Evolutionary conservation across 192 early-diverging fungal genomes (phyloP).

Genomic region (Jimgerdemannia lactiflua): DNA sequence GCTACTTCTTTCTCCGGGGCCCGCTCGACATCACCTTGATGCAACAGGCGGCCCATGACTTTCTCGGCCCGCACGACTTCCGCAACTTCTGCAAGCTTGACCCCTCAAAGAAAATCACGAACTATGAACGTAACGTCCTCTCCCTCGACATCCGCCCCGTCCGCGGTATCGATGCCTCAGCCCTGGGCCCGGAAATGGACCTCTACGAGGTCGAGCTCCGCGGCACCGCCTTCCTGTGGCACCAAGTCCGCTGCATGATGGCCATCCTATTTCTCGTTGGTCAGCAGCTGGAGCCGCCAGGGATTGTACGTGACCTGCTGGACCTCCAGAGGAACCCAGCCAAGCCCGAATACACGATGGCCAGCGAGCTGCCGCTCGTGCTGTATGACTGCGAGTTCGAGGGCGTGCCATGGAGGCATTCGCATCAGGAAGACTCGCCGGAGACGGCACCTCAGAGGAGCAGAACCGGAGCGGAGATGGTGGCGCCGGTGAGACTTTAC

Average conservation of each 20-base stretch:
- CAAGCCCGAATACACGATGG: conserved; percentile 92
- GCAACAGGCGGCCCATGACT: conserved; percentile 65
- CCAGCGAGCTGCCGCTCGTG: conserved; percentile 84
- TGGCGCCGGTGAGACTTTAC: conserved; percentile 32
- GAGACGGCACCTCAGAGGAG: conserved; percentile 13
- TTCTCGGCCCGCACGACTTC: conserved; percentile 87
- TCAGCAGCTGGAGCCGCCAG: conserved; percentile 70
- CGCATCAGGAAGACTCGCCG: conserved; percentile 23
- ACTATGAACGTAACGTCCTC: conserved; percentile 74
- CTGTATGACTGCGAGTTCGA: conserved; percentile 83
- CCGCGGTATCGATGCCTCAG: conserved; percentile 14
- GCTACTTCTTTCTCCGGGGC: conserved; percentile 82
- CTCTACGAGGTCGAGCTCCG: conserved; percentile 74
- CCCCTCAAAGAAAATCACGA: conserved; percentile 74
- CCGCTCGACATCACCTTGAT: conserved; percentile 73
- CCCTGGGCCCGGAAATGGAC: conserved; percentile 10
- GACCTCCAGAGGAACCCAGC: conserved; percentile 62
- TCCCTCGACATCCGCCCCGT: conserved; percentile 59
- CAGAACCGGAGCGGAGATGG: conserved; percentile 21
- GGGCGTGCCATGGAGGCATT: conserved; percentile 58
- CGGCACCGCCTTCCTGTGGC: conserved; percentile 94
- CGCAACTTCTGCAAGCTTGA: conserved; percentile 97
- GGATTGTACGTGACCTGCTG: conserved; percentile 64
- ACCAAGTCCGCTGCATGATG: conserved; percentile 98
- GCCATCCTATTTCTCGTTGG: conserved; percentile 85